Evolutionary conservation across 371 early-diverging fungal genomes (phyloP).

Genomic region (Gilbertella persicaria): DNA sequence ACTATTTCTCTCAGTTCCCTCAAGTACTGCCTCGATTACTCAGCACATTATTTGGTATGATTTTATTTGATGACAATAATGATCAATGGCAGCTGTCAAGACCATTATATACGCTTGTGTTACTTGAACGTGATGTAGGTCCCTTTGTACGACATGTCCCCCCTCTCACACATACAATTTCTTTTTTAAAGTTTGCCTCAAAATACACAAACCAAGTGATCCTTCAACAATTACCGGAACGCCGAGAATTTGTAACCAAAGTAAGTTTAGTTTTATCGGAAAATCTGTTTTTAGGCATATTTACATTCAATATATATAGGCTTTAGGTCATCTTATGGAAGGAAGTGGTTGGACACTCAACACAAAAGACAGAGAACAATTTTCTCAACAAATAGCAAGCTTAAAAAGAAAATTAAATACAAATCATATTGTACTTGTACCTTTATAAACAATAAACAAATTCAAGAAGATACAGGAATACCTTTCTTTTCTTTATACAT

Average conservation of each 20-base stretch:
- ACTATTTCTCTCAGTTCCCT: conserved; percentile 50
- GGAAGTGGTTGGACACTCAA: conserved; percentile 63
- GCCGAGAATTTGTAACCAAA: conserved; percentile 65
- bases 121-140: conserved; percentile 70
- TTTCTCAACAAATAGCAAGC: conserved; percentile 71
- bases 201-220: conserved; percentile 69
- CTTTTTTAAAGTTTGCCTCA: conserved; percentile 53
- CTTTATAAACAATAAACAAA: conserved; percentile 18
- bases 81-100: conserved; percentile 84
- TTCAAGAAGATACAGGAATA: conserved; percentile 23
- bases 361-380: conserved; percentile 69
- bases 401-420: conserved; percentile 61
- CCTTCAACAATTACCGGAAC: conserved; percentile 67
- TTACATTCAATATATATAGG: conserved; percentile 29
- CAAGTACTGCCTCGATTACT: conserved; percentile 61
- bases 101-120: conserved; percentile 75
- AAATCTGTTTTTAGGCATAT: neutral
- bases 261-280: conserved; percentile 32
- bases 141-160: neutral
- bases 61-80: conserved; percentile 75
- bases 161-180: neutral
- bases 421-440: conserved; percentile 48
- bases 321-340: conserved; percentile 62
- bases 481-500: conserved; percentile 3
- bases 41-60: conserved; percentile 62